These are phyloP conservation scores for Aegilops speltoides DNA, from an alignment of 176 grass and related monocot species.

Conservation along the genomic window DNA sequence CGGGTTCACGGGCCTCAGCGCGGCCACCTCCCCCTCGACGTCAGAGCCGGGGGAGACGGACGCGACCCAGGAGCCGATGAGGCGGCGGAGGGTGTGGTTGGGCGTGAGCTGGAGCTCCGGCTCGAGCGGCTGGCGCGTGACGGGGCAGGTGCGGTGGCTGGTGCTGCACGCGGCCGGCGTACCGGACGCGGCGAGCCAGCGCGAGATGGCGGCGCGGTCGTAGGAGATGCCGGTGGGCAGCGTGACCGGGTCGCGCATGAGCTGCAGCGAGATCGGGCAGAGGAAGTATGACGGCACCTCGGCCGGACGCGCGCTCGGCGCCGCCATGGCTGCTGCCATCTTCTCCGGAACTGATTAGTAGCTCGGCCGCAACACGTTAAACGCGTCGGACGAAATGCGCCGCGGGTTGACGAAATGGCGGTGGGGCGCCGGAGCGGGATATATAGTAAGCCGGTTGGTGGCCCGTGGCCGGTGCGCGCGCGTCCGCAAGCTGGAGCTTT, in stretches of 20 bases:
- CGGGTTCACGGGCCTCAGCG: constrained; percentile 6
- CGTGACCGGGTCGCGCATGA: constrained; percentile 92
- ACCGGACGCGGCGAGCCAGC: constrained; percentile 48
- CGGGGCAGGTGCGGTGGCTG: constrained; percentile 53
- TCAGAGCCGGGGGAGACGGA: constrained; percentile 32
- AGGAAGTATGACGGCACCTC: constrained; percentile 89
- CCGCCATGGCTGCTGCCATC: constrained; percentile 30
- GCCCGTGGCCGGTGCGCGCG: background rate
- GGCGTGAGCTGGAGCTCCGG: constrained; percentile 65
- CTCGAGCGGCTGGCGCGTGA: constrained; percentile 55
- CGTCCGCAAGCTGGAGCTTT: constrained; percentile 5
- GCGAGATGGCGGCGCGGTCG: constrained; percentile 73
- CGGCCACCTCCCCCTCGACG: constrained; percentile 35
- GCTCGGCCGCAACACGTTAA: background rate
- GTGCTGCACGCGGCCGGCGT: background rate
- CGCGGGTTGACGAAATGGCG: constrained; percentile 11
- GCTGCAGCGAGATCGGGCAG: constrained; percentile 90
- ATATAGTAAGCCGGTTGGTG: constrained; percentile 30
- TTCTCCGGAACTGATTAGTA: background rate
- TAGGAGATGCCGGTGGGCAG: constrained; percentile 85
- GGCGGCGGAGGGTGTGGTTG: constrained; percentile 93
- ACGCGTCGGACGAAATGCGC: constrained; percentile 21
- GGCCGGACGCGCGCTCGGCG: background rate
- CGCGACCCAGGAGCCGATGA: constrained; percentile 79
- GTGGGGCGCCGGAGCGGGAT: constrained; percentile 3